These are phyloP conservation scores for Hypoxylon sp. DNA, from an alignment of 2,329 filamentous ascomycete species.

Conservation along the genomic window DNA sequence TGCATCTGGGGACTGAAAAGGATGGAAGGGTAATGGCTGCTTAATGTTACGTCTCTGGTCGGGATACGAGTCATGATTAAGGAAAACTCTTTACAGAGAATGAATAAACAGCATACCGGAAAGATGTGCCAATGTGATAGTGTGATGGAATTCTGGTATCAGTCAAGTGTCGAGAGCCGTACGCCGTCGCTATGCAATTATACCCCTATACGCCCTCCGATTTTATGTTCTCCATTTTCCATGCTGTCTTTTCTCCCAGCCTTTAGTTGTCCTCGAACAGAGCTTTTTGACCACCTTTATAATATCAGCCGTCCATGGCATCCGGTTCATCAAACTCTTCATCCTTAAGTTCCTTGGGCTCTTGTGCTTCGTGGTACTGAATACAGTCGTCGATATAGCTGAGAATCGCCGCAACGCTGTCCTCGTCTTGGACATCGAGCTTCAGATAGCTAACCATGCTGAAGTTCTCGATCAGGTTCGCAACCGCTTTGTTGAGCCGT, in stretches of 20 bases:
- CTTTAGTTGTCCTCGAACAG: neutral
- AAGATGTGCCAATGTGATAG: conserved; percentile 25
- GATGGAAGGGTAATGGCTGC: conserved; percentile 9
- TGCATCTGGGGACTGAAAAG: conserved; percentile 3
- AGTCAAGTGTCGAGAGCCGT: conserved; percentile 32
- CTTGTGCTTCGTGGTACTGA: conserved; percentile 56
- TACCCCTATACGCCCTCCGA: conserved; percentile 5
- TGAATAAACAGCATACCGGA: conserved; percentile 33
- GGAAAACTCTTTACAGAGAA: conserved; percentile 37
- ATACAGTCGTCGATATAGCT: conserved; percentile 70
- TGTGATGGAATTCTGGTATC: conserved; percentile 45
- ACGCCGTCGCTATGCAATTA: conserved; percentile 54
- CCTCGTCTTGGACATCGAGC: conserved; percentile 90
- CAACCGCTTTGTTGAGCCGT: conserved; percentile 88
- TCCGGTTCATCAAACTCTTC: conserved; percentile 50
- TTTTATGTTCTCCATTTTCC: conserved; percentile 2
- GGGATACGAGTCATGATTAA: conserved; percentile 33
- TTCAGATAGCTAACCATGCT: conserved; percentile 97
- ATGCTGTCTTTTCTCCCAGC: neutral
- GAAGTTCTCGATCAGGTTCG: conserved; percentile 93
- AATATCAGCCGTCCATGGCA: conserved; percentile 27
- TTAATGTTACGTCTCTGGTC: conserved; percentile 28
- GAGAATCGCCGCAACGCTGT: conserved; percentile 81
- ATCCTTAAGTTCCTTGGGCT: conserved; percentile 55
- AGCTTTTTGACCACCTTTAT: neutral